Percentiles rank a stretch among this genome's conserved stretches.
These are phyloP conservation scores for Lactifluus pinguis DNA, from an alignment of 768 basidiomycete species.

Conservation along the genomic window DNA sequence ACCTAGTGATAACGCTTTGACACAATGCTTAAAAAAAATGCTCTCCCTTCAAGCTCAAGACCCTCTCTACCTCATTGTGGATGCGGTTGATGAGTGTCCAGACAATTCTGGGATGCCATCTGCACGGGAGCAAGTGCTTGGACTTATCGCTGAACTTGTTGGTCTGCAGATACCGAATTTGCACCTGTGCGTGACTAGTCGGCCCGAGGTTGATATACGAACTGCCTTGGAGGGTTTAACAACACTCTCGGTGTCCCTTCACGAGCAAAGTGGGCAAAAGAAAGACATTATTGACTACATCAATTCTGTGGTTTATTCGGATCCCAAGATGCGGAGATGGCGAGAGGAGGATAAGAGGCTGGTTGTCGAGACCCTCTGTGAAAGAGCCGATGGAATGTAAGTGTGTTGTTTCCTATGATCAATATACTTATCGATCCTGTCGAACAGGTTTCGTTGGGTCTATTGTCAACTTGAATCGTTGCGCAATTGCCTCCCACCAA, in stretches of 20 bases:
- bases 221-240: neutral
- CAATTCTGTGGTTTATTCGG: neutral
- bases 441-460: neutral
- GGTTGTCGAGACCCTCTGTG: neutral
- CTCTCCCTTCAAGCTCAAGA: neutral
- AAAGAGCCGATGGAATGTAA: conserved; percentile 2
- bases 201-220: neutral
- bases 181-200: neutral
- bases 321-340: conserved; percentile 3
- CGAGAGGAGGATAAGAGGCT: neutral
- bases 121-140: neutral
- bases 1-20: neutral
- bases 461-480: conserved; percentile 1
- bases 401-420: neutral
- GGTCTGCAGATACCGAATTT: neutral
- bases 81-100: conserved; percentile 7
- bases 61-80: neutral
- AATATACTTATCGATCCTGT: too few relatives aligned
- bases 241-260: neutral
- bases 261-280: neutral
- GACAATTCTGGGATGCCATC: neutral
- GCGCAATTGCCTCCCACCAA: neutral
- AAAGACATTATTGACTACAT: conserved; percentile 1
- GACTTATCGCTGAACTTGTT: neutral
- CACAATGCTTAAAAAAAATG: neutral